Conservation (phyloP, 2,329 filamentous ascomycete species). For the Claviceps quebecensis region DNA sequence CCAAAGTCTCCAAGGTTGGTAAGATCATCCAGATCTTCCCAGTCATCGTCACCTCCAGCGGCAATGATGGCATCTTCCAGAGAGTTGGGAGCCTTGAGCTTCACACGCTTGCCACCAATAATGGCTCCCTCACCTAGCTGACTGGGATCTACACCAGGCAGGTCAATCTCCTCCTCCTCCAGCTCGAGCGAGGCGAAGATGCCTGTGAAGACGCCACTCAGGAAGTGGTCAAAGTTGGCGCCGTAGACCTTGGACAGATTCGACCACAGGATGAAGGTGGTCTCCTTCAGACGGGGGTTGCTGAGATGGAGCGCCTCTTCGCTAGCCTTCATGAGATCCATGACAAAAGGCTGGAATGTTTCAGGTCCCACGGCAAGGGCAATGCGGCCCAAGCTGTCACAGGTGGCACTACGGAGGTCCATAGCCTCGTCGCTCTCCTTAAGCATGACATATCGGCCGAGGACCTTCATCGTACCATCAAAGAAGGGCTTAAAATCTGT, state of each 20-base stretch:
- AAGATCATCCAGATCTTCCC: slow-evolving; percentile 59
- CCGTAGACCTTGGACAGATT: slow-evolving; percentile 89
- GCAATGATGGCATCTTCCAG: slow-evolving; percentile 40
- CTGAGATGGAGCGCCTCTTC: slow-evolving; percentile 82
- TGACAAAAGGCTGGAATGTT: slow-evolving; percentile 81
- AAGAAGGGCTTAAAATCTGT: slow-evolving; percentile 84
- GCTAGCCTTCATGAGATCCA: slow-evolving; percentile 79
- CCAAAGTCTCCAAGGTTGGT: slow-evolving; percentile 74
- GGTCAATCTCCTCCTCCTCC: slow-evolving; percentile 73
- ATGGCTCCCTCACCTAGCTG: slow-evolving; percentile 62
- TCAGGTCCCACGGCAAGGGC: slow-evolving; percentile 74
- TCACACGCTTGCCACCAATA: slow-evolving; percentile 72
- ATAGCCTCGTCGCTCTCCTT: slow-evolving; percentile 86
- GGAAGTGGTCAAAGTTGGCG: slow-evolving; percentile 66
- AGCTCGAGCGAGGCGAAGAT: slow-evolving; percentile 77
- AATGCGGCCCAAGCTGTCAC: slow-evolving; percentile 87
- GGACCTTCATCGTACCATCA: slow-evolving; percentile 74
- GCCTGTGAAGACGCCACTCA: slow-evolving; percentile 63
- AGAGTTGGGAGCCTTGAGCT: slow-evolving; percentile 47
- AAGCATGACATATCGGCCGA: slow-evolving; percentile 69
- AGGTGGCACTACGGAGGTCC: slow-evolving; percentile 75
- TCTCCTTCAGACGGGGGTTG: slow-evolving; percentile 84
- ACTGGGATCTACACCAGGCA: slow-evolving; percentile 42
- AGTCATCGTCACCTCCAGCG: slow-evolving; percentile 38
- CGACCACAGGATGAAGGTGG: slow-evolving; percentile 94